Evolutionary conservation across 345 rosid genomes (phyloP).

Genomic region (Mercurialis annua): DNA sequence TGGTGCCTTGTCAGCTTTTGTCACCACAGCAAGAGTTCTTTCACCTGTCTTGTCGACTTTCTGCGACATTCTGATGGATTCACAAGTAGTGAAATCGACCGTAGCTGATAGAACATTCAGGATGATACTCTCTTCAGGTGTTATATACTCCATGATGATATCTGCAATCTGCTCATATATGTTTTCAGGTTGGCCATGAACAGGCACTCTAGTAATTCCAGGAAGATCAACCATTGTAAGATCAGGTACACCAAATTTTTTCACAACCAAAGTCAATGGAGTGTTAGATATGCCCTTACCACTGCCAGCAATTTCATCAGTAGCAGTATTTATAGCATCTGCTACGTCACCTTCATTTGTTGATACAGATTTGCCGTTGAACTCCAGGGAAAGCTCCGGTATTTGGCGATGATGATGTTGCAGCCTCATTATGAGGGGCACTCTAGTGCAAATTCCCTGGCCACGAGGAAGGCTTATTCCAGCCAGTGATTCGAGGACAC

Average conservation of each 20-base stretch:
- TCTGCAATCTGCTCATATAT: slow-evolving; percentile 43
- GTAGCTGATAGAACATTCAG: slow-evolving; percentile 47
- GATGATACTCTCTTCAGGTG: slow-evolving; percentile 46
- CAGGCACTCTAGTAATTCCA: slow-evolving; percentile 49
- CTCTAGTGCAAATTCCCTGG: slow-evolving; percentile 52
- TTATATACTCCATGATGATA: slow-evolving; percentile 42
- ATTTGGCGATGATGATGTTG: slow-evolving; percentile 23
- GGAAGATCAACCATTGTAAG: slow-evolving; percentile 63
- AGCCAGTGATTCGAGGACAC: slow-evolving; percentile 52
- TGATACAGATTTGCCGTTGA: slow-evolving; percentile 18
- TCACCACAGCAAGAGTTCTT: slow-evolving; percentile 52
- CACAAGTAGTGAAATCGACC: slow-evolving; percentile 48
- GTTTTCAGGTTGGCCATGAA: slow-evolving; percentile 49
- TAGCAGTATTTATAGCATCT: slow-evolving; percentile 32
- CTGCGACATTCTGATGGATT: slow-evolving; percentile 51
- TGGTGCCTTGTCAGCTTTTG: no score
- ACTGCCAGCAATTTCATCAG: slow-evolving; percentile 41
- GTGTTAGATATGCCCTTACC: slow-evolving; percentile 46
- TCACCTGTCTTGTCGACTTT: slow-evolving; percentile 42
- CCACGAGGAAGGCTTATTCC: slow-evolving; percentile 45
- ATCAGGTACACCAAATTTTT: slow-evolving; percentile 47
- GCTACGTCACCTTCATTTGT: slow-evolving; percentile 36
- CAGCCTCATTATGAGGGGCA: slow-evolving; percentile 55
- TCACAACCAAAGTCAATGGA: slow-evolving; percentile 44
- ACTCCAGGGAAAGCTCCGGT: slow-evolving; percentile 41